Percentiles rank a stretch among this genome's conserved stretches.
Conservation (phyloP, 305 asterid species). For the Solanum hybrid region DNA sequence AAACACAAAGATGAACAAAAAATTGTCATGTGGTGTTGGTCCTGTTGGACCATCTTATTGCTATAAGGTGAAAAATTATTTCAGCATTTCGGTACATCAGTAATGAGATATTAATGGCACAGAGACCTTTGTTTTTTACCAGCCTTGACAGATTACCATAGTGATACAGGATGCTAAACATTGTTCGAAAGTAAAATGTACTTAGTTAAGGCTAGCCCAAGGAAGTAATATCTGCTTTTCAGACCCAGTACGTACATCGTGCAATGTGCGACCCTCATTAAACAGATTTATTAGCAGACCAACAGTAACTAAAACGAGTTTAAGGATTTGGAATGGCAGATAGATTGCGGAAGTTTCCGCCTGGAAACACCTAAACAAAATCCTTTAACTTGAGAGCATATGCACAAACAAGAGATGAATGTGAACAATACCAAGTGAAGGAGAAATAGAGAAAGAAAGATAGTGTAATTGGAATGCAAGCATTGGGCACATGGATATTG, state of each 20-base stretch:
- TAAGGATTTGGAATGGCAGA: neutral
- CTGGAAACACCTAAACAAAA: neutral
- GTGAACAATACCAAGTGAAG: neutral
- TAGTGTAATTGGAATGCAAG: neutral
- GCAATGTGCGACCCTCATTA: neutral
- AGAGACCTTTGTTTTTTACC: neutral
- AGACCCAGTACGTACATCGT: neutral
- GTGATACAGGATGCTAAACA: neutral
- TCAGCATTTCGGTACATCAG: neutral
- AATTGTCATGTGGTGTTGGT: neutral
- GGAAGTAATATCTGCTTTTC: neutral
- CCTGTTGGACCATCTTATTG: neutral
- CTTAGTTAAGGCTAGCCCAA: neutral
- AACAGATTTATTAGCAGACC: neutral
- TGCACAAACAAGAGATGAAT: neutral
- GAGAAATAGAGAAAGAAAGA: neutral
- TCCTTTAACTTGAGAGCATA: neutral
- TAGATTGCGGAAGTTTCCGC: neutral
- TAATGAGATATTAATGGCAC: neutral
- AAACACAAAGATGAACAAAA: neutral
- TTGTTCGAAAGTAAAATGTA: neutral
- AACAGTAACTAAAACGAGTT: neutral
- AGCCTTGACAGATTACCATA: neutral
- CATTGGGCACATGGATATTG: neutral
- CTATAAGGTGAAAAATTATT: neutral